A percentile compares a stretch with the other conserved stretches of the same genome.
These are phyloP conservation scores for Lactarius evosmus DNA, from an alignment of 768 basidiomycete species.

Conservation along the genomic window DNA sequence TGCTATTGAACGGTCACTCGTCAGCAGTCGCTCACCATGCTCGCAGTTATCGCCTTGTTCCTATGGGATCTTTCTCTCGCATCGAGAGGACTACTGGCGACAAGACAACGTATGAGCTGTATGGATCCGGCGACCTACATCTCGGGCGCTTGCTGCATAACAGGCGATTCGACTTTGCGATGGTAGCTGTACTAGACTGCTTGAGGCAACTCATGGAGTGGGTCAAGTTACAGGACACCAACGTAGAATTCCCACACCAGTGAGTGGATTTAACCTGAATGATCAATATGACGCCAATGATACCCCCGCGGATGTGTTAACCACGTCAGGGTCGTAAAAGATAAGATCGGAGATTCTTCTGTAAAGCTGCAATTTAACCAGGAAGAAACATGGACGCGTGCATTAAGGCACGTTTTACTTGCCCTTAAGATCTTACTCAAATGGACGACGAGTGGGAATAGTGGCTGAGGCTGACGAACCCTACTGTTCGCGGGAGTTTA, in stretches of 20 bases:
- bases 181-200: constrained; percentile 96
- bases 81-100: constrained; percentile 83
- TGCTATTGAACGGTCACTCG: constrained; percentile 9
- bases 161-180: constrained; percentile 90
- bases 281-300: background rate
- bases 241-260: constrained; percentile 83
- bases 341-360: constrained; percentile 93
- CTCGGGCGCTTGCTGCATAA: constrained; percentile 89
- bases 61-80: constrained; percentile 92
- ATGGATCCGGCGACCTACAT: constrained; percentile 91
- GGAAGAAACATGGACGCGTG: constrained; percentile 95
- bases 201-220: constrained; percentile 88
- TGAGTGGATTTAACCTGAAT: constrained; percentile 42
- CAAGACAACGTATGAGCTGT: constrained; percentile 85
- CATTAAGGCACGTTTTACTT: constrained; percentile 84
- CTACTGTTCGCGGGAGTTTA: background rate
- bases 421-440: constrained; percentile 86
- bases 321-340: constrained; percentile 64
- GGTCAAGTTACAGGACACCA: constrained; percentile 67
- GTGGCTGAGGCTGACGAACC: constrained; percentile 54
- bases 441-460: constrained; percentile 78
- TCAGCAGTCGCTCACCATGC: constrained; percentile 16
- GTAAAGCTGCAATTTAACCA: constrained; percentile 93
- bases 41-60: constrained; percentile 79
- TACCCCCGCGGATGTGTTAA: background rate